These are phyloP conservation scores for Phytopythium helicoides DNA, from an alignment of 352 stramenopile genomes.

Conservation along the genomic window DNA sequence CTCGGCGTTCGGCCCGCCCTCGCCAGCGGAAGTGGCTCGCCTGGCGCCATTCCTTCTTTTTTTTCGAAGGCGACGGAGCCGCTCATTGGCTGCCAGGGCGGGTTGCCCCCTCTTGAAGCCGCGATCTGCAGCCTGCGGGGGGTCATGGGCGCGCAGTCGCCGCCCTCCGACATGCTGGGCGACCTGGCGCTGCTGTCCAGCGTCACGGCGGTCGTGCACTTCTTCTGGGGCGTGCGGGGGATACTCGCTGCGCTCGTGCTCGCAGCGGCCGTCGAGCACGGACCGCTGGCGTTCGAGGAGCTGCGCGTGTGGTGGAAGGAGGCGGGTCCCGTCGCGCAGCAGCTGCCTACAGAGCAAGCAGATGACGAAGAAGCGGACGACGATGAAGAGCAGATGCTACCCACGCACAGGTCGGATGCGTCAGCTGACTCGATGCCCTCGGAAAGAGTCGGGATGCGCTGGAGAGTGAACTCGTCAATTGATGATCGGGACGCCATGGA, in stretches of 20 bases:
- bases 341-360: background rate
- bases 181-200: constrained; percentile 59
- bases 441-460: too few species aligned
- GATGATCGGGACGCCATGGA: background rate
- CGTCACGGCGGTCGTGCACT: constrained; percentile 64
- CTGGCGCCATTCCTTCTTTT: background rate
- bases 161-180: constrained; percentile 31
- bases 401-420: constrained; percentile 5
- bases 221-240: constrained; percentile 54
- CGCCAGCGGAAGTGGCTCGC: too few species aligned
- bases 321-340: too few species aligned
- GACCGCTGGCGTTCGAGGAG: background rate
- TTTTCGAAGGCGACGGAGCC: too few species aligned
- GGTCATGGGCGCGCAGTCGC: background rate
- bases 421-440: constrained; percentile 1
- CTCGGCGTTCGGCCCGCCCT: background rate
- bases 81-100: too few species aligned
- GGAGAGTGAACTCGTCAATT: too few species aligned
- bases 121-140: too few species aligned
- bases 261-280: constrained; percentile 39
- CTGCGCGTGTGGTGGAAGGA: background rate
- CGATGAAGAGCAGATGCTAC: constrained; percentile 8
- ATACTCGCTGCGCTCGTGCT: constrained; percentile 37
- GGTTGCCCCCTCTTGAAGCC: too few species aligned
- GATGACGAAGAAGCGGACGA: constrained; percentile 19